Base-by-base conservation (phyloP, 352 stramenopile genomes). In the Globisporangium parvum region DNA sequence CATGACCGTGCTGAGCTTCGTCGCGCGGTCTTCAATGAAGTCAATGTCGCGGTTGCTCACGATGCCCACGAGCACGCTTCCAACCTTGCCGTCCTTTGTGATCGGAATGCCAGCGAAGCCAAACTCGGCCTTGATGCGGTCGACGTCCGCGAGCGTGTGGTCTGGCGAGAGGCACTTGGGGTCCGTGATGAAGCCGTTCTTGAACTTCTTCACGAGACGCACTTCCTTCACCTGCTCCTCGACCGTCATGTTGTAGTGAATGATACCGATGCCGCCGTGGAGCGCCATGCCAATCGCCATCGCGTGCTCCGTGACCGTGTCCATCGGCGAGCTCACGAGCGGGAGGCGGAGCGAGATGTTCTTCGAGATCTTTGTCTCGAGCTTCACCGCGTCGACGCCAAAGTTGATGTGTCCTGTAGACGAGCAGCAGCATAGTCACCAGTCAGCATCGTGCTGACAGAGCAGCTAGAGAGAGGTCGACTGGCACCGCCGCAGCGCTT, bases 161-260 rank as follows among this genome's bases (percentile, higher is more conserved):
- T 98, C 81, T 1, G 96, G 96, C 47, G 87, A 97, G 20, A 99
- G 78, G 62, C 88, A 97, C 65, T 98, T 94, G 44, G 97, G 97
- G 77, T 99, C 95, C 28, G 94, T 98, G 75, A 99, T 99, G 80
- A 99, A 99, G 41, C 97, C 97, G 74, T 99, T 99, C 82, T 99
- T 99, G 80, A 98, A 99, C 63, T 98, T 97, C 82, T 99, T 99
- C 31, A 99, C 97, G 21, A 94, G 74, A 35, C 71, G 70, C 71
- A 97, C 90, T 65, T 95, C 87, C 64, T 93, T 93, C 24, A 88
- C 96, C 77, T 99, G 97, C 59, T 99, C 96, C 60, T 98, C 91
- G 28, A 98, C 71, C 28, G 84, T 97, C 83, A 98, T 98, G 88
- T 99, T 99, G 76, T 99, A 99, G 80, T 99, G 98, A 66, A 99